Evolutionary conservation across 2,329 filamentous ascomycete species (phyloP).

Genomic region (Hypomyces perniciosus): DNA sequence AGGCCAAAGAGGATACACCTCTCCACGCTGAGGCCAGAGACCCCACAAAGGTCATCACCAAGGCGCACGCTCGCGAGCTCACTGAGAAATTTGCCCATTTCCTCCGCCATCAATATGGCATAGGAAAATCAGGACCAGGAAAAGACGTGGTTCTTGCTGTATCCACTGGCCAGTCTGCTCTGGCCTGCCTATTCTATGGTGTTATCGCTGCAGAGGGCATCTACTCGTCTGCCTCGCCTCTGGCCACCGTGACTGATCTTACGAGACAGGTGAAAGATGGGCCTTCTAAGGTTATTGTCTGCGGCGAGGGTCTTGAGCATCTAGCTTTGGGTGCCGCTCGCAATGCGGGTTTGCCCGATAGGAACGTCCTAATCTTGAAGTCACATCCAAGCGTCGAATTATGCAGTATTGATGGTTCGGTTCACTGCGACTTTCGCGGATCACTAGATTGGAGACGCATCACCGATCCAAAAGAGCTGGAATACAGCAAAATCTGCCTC

Average conservation of each 20-base stretch:
- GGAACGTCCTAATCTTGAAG: constrained; percentile 46
- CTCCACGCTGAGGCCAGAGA: constrained; percentile 54
- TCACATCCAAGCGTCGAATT: constrained; percentile 27
- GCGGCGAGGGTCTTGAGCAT: constrained; percentile 41
- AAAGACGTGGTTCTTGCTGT: constrained; percentile 52
- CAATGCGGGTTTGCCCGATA: constrained; percentile 36
- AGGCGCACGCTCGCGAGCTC: constrained; percentile 40
- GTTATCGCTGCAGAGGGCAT: constrained; percentile 54
- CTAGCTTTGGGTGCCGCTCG: constrained; percentile 44
- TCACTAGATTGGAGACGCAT: constrained; percentile 48
- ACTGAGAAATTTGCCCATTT: constrained; percentile 49
- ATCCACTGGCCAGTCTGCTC: constrained; percentile 49
- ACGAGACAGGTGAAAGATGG: constrained; percentile 38
- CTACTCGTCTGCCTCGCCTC: constrained; percentile 49
- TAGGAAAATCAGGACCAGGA: constrained; percentile 43
- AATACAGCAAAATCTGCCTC: constrained; percentile 35
- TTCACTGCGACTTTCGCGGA: constrained; percentile 24
- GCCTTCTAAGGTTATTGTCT: constrained; percentile 34
- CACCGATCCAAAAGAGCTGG: constrained; percentile 41
- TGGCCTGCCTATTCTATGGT: constrained; percentile 49
- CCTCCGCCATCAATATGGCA: constrained; percentile 45
- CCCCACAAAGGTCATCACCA: constrained; percentile 48
- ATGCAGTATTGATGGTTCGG: constrained; percentile 19
- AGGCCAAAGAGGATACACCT: constrained; percentile 40
- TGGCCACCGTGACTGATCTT: constrained; percentile 45